Evolutionary conservation across 345 rosid species (phyloP).

Genomic region (Lagerstroemia speciosa): DNA sequence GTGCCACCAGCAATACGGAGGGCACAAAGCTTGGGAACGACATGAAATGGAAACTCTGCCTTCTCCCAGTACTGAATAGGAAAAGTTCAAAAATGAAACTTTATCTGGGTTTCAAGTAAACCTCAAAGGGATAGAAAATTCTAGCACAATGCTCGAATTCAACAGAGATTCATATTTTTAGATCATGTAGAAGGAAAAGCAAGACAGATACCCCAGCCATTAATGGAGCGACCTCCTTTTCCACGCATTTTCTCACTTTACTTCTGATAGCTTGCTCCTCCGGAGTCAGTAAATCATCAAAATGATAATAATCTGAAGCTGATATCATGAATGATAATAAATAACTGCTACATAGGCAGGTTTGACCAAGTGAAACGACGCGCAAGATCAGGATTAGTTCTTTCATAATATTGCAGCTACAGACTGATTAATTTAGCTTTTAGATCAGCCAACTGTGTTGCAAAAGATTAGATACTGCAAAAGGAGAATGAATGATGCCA

Average conservation of each 20-base stretch:
- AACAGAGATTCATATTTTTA: neutral
- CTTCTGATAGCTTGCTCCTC: constrained; percentile 60
- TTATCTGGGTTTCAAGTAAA: neutral
- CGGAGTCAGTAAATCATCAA: constrained; percentile 59
- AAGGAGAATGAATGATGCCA: neutral
- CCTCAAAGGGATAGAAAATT: neutral
- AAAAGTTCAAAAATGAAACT: neutral
- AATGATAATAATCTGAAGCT: constrained; percentile 82
- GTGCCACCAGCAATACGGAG: constrained; percentile 70
- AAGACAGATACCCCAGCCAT: constrained; percentile 36
- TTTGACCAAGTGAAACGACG: neutral
- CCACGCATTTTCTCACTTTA: constrained; percentile 44
- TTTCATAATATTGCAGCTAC: neutral
- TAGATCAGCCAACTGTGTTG: neutral
- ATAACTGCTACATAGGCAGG: neutral
- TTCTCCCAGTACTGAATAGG: constrained; percentile 17
- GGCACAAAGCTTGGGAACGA: constrained; percentile 66
- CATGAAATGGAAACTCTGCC: constrained; percentile 87
- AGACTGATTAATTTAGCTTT: neutral
- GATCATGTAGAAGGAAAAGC: neutral
- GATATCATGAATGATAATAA: constrained; percentile 17
- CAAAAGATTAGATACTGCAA: neutral
- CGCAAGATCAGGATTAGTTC: neutral
- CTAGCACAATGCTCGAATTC: no score
- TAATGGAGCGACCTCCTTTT: no score